These are phyloP conservation scores for Colletotrichum kahawae DNA, from an alignment of 2,329 filamentous ascomycete species.

Conservation along the genomic window DNA sequence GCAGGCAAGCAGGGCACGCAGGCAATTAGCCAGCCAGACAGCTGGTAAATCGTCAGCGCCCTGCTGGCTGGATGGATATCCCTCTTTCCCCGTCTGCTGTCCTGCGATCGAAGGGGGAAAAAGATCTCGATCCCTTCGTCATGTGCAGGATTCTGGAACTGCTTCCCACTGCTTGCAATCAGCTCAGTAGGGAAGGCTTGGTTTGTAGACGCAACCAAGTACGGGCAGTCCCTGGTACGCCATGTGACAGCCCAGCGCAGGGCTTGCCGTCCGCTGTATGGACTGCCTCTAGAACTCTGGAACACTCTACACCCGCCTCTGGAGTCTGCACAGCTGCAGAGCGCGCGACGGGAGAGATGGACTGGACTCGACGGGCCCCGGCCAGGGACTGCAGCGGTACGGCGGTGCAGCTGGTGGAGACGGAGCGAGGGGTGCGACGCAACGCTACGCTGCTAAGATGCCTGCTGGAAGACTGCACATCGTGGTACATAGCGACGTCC, in stretches of 20 bases:
- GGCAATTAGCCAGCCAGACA: neutral
- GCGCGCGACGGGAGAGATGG: neutral
- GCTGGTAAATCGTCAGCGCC: neutral
- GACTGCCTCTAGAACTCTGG: neutral
- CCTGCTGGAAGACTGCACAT: neutral
- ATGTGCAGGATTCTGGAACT: slow-evolving; percentile 9
- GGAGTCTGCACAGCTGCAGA: neutral
- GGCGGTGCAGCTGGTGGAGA: slow-evolving; percentile 1
- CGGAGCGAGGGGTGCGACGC: slow-evolving; percentile 1
- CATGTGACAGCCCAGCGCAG: slow-evolving; percentile 14
- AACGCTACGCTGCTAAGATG: neutral
- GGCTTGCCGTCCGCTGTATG: neutral
- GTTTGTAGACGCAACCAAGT: neutral
- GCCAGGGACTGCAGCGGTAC: neutral
- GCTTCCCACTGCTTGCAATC: neutral
- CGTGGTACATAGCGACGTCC: neutral
- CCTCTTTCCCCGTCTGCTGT: neutral
- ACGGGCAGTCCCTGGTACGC: slow-evolving; percentile 7
- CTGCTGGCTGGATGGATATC: neutral
- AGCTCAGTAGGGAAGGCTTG: neutral
- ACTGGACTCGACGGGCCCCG: neutral
- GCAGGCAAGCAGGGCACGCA: neutral
- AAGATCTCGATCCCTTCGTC: slow-evolving; percentile 1
- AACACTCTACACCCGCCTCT: neutral
- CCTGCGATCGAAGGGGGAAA: neutral